Conservation (phyloP, 2,329 filamentous ascomycete species). For the Ophiostoma perfectum region DNA sequence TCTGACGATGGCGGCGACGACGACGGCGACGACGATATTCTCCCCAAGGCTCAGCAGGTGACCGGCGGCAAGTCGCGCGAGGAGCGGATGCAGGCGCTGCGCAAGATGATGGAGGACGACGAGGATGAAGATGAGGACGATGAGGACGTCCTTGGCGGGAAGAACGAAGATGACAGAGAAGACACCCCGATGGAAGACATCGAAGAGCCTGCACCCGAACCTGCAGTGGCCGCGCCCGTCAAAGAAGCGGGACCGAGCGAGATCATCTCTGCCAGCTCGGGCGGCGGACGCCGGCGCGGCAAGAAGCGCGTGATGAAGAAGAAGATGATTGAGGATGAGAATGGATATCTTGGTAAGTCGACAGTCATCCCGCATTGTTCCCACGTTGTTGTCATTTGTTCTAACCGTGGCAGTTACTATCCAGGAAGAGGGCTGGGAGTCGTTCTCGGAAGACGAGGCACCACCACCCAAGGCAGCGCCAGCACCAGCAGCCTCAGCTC, state of each 20-base stretch:
- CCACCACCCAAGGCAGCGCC: constrained; percentile 43
- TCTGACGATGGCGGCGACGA: constrained; percentile 40
- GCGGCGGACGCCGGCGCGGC: constrained; percentile 64
- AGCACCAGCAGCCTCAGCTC: constrained; percentile 29
- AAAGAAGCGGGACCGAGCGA: constrained; percentile 39
- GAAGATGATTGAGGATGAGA: constrained; percentile 77
- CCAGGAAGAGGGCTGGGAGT: constrained; percentile 82
- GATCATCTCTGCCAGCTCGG: constrained; percentile 42
- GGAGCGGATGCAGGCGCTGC: constrained; percentile 60
- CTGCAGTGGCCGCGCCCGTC: constrained; percentile 35
- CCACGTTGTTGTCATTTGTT: not conserved
- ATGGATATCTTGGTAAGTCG: constrained; percentile 75
- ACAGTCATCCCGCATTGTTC: constrained; percentile 20
- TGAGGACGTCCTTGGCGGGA: constrained; percentile 44
- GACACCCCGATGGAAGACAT: constrained; percentile 35
- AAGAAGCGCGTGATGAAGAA: constrained; percentile 80
- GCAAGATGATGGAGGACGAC: constrained; percentile 70
- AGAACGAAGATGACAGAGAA: constrained; percentile 34
- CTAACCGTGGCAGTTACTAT: constrained; percentile 60
- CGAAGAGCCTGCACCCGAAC: constrained; percentile 32
- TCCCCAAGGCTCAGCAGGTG: constrained; percentile 36
- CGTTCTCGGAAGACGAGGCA: constrained; percentile 84
- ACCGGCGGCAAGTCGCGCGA: constrained; percentile 42
- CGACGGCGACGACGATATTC: constrained; percentile 50
- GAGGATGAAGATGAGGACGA: constrained; percentile 52